phyloP scores from a whole-genome alignment of 441 rosid genomes.

The Sinapis alba region DNA sequence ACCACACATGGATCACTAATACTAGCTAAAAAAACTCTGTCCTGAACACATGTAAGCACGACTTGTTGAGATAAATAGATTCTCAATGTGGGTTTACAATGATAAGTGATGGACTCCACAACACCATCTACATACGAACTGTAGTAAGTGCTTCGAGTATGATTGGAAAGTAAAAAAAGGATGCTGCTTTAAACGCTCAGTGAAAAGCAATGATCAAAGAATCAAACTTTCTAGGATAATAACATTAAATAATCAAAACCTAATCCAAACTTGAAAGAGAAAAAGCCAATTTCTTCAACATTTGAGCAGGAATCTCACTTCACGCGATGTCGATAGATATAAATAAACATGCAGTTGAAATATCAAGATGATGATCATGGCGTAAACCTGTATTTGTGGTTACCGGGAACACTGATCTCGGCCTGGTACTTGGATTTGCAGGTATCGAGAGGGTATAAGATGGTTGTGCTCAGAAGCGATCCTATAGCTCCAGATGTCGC shows the following conservation, averaged over 20 bases:
- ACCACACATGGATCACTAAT: neutral
- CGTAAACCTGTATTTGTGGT: slow-evolving; percentile 64
- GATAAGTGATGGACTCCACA: neutral
- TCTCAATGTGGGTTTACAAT: neutral
- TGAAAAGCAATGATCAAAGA: neutral
- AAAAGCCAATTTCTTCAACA: too few species aligned
- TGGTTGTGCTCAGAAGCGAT: slow-evolving; percentile 80
- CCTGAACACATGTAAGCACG: neutral
- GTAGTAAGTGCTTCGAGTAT: neutral
- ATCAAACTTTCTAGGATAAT: neutral
- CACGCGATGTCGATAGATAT: too few species aligned
- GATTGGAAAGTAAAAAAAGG: neutral
- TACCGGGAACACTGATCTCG: slow-evolving; percentile 64
- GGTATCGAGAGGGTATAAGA: slow-evolving; percentile 87
- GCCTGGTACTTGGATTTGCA: slow-evolving; percentile 94
- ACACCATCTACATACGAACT: too few species aligned
- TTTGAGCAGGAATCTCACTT: too few species aligned
- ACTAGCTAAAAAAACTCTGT: neutral
- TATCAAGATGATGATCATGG: neutral
- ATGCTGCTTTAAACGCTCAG: neutral
- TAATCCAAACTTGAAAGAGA: neutral
- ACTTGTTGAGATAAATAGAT: neutral
- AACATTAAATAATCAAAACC: neutral
- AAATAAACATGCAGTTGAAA: neutral
- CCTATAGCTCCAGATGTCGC: slow-evolving; percentile 44